Conservation (phyloP, 2,329 filamentous ascomycete species). For the Sarocladiaceae sp. region DNA sequence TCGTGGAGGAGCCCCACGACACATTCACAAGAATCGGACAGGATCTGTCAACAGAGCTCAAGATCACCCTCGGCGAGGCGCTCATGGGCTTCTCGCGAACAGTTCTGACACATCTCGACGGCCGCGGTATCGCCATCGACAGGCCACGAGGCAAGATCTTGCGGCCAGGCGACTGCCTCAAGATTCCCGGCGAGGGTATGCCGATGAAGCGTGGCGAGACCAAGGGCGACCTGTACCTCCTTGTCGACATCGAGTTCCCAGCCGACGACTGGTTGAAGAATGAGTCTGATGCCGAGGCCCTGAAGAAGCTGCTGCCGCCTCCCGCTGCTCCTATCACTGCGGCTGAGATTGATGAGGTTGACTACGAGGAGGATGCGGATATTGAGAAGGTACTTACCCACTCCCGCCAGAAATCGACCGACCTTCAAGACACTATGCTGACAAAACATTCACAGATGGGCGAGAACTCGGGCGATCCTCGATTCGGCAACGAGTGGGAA, state of each 20-base stretch:
- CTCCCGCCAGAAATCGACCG: neutral
- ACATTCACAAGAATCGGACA: slow-evolving; percentile 76
- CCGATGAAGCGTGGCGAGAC: slow-evolving; percentile 78
- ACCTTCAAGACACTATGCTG: neutral
- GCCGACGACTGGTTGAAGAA: slow-evolving; percentile 75
- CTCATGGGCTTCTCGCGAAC: slow-evolving; percentile 85
- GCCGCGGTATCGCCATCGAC: slow-evolving; percentile 76
- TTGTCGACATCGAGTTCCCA: slow-evolving; percentile 83
- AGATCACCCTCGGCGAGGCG: slow-evolving; percentile 76
- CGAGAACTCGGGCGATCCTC: slow-evolving; percentile 61
- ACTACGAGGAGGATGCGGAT: slow-evolving; percentile 75
- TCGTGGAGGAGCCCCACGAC: slow-evolving; percentile 76
- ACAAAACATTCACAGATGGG: slow-evolving; percentile 51
- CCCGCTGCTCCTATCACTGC: slow-evolving; percentile 55
- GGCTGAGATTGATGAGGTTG: slow-evolving; percentile 78
- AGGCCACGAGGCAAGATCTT: slow-evolving; percentile 78
- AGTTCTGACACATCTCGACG: slow-evolving; percentile 87
- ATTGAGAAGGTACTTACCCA: slow-evolving; percentile 61
- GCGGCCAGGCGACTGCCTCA: slow-evolving; percentile 77
- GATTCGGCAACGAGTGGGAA: slow-evolving; percentile 61
- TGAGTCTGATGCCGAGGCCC: slow-evolving; percentile 61
- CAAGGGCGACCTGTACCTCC: slow-evolving; percentile 81
- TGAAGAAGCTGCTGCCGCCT: slow-evolving; percentile 71
- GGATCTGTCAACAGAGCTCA: slow-evolving; percentile 76
- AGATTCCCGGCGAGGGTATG: slow-evolving; percentile 88